Percentiles rank a stretch among this genome's conserved stretches.
Conservation (phyloP, 2,329 filamentous ascomycete genomes). For the Aspergillus quadrilineatus region DNA sequence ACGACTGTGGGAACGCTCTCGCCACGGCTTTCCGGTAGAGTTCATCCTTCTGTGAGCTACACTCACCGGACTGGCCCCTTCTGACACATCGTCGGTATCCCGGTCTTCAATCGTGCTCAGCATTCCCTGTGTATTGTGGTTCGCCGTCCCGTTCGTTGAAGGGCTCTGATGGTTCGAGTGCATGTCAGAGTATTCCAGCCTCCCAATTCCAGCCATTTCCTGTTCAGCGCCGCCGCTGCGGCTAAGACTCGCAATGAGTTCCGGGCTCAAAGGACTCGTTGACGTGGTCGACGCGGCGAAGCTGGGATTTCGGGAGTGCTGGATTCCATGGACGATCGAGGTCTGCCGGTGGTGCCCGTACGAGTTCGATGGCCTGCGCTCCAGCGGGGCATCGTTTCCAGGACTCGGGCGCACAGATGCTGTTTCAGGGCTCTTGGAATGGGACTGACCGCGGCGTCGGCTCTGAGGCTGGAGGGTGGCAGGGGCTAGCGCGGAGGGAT, state of each 20-base stretch:
- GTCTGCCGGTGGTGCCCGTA: conserved; percentile 95
- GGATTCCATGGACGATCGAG: conserved; percentile 92
- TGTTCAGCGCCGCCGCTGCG: conserved; percentile 53
- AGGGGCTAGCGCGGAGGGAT: conserved; percentile 35
- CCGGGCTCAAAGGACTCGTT: conserved; percentile 80
- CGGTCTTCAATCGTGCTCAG: conserved; percentile 42
- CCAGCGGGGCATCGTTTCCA: conserved; percentile 40
- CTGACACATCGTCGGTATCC: conserved; percentile 30
- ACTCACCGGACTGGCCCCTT: conserved; percentile 24
- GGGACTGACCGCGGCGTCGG: conserved; percentile 40
- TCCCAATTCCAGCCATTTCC: conserved; percentile 39
- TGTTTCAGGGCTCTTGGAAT: conserved; percentile 45
- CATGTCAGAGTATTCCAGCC: conserved; percentile 35
- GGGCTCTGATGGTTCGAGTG: conserved; percentile 29
- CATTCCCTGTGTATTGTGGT: conserved; percentile 27
- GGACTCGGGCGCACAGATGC: conserved; percentile 33
- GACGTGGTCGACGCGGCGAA: conserved; percentile 64
- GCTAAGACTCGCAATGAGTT: conserved; percentile 72
- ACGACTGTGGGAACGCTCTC: conserved; percentile 71
- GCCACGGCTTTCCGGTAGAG: conserved; percentile 65
- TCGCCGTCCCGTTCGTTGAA: conserved; percentile 42
- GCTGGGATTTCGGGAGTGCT: conserved; percentile 88
- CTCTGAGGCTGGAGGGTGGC: conserved; percentile 37
- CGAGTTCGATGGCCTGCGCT: conserved; percentile 47
- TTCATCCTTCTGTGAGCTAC: conserved; percentile 46